Conservation (phyloP, 352 stramenopile genomes). For the Phytophthora palmivora region DNA sequence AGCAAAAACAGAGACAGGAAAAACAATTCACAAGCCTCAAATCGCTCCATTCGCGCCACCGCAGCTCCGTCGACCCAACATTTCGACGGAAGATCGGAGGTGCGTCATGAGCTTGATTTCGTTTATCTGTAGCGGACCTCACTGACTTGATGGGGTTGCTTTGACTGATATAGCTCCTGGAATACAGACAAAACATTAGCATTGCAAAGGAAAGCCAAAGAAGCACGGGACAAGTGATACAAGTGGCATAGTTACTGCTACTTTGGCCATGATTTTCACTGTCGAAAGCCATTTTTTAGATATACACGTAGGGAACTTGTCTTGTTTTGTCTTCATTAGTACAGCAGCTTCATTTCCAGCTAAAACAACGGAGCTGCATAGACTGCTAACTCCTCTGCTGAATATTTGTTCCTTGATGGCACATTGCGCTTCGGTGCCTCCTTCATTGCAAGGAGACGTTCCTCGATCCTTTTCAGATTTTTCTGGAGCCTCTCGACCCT, state of each 20-base stretch:
- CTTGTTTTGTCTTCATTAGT: too few species aligned
- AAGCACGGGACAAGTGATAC: slow-evolving; percentile 13
- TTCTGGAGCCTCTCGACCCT: slow-evolving; percentile 72
- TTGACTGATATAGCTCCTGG: slow-evolving; percentile 54
- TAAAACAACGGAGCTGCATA: slow-evolving; percentile 65
- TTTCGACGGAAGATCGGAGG: slow-evolving; percentile 74
- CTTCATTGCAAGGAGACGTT: slow-evolving; percentile 71
- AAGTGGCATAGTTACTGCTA: background rate
- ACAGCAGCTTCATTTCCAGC: too few species aligned
- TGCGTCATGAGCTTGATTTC: slow-evolving; percentile 27
- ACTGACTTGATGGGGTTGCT: background rate
- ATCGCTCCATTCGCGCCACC: slow-evolving; percentile 55
- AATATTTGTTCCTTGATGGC: slow-evolving; percentile 40
- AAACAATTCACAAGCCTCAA: slow-evolving; percentile 17
- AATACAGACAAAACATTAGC: slow-evolving; percentile 72
- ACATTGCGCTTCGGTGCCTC: slow-evolving; percentile 44
- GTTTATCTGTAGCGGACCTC: too few species aligned
- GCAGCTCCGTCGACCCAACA: slow-evolving; percentile 72
- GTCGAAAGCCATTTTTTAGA: slow-evolving; percentile 37
- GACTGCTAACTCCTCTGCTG: slow-evolving; percentile 23
- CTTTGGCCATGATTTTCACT: slow-evolving; percentile 30
- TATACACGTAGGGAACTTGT: slow-evolving; percentile 17
- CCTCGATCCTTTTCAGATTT: slow-evolving; percentile 75
- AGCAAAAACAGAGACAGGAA: slow-evolving; percentile 24
- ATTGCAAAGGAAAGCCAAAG: slow-evolving; percentile 47